Percentiles rank a stretch among this genome's conserved stretches.
phyloP scores from a whole-genome alignment of 2,329 filamentous ascomycete species.

The Cladorrhinum sp. region DNA sequence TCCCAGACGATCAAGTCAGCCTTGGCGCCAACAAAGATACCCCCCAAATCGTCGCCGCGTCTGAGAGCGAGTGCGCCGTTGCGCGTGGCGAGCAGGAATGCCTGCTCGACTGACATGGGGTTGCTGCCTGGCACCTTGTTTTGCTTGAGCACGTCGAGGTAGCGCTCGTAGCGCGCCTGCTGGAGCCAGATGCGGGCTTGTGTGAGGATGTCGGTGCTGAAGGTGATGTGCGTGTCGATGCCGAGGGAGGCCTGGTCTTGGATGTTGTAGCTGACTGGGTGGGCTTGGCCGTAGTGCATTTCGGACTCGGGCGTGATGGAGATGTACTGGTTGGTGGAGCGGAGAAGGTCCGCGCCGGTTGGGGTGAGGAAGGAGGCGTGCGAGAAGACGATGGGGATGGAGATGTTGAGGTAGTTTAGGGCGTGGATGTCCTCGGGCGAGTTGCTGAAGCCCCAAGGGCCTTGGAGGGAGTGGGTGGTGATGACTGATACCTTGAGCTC shows the following conservation, averaged over 20 bases:
- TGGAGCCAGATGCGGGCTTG: constrained; percentile 57
- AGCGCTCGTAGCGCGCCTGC: constrained; percentile 39
- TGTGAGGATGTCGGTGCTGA: constrained; percentile 47
- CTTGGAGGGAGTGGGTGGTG: constrained; percentile 44
- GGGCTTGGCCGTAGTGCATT: constrained; percentile 55
- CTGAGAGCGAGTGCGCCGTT: constrained; percentile 50
- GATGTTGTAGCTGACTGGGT: constrained; percentile 41
- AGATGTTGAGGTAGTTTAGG: constrained; percentile 40
- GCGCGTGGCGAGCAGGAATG: constrained; percentile 53
- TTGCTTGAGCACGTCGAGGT: constrained; percentile 36
- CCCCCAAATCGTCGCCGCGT: constrained; percentile 46
- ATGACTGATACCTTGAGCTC: constrained; percentile 42
- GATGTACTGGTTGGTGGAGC: constrained; percentile 49
- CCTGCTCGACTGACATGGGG: constrained; percentile 53
- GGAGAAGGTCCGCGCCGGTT: constrained; percentile 41
- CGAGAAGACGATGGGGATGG: constrained; percentile 49
- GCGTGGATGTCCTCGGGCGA: constrained; percentile 38
- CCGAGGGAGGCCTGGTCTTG: constrained; percentile 52
- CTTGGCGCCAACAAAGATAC: constrained; percentile 48
- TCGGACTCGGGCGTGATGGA: constrained; percentile 59
- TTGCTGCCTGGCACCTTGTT: constrained; percentile 45
- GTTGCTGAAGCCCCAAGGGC: constrained; percentile 40
- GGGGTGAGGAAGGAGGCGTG: constrained; percentile 47
- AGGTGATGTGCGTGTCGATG: constrained; percentile 54
- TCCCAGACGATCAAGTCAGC: constrained; percentile 54